phyloP scores from a whole-genome alignment of 2,329 filamentous ascomycete species.

The Phialemoniopsis sp. region DNA sequence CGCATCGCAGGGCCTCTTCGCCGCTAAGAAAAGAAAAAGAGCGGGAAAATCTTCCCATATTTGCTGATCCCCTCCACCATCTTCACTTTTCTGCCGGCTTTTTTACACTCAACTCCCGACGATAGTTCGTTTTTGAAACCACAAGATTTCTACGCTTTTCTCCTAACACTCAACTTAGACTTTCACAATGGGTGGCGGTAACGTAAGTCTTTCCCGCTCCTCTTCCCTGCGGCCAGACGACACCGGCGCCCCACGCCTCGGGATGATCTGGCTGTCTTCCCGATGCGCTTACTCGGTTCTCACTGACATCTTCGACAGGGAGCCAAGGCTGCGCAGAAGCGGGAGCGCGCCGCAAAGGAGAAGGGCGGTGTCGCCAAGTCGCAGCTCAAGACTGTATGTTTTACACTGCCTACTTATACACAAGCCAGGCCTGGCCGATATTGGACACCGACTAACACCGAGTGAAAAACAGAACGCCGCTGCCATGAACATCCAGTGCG shows the following conservation, averaged over 20 bases:
- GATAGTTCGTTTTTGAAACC: no score
- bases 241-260: no score
- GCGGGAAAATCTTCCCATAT: no score
- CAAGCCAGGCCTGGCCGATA: not conserved
- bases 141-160: no score
- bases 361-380: slow-evolving; percentile 55
- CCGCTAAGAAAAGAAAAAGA: no score
- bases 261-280: no score
- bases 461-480: slow-evolving; percentile 57
- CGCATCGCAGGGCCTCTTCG: no score
- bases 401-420: no score
- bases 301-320: slow-evolving; percentile 16
- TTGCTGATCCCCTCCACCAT: no score
- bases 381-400: slow-evolving; percentile 62
- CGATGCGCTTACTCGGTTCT: no score
- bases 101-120: no score
- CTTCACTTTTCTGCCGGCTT: no score
- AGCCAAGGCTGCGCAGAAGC: slow-evolving; percentile 54
- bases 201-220: slow-evolving; percentile 16
- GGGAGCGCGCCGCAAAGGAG: slow-evolving; percentile 66
- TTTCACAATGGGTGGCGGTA: slow-evolving; percentile 25
- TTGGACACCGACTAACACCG: not conserved
- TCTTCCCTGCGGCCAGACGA: not conserved
- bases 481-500: slow-evolving; percentile 74
- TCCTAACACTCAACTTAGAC: not conserved